Percentiles rank a stretch among this genome's conserved stretches.
These are phyloP conservation scores for Bryum argenteum DNA, from an alignment of 225 moss, liverwort and hornwort species.

Conservation along the genomic window DNA sequence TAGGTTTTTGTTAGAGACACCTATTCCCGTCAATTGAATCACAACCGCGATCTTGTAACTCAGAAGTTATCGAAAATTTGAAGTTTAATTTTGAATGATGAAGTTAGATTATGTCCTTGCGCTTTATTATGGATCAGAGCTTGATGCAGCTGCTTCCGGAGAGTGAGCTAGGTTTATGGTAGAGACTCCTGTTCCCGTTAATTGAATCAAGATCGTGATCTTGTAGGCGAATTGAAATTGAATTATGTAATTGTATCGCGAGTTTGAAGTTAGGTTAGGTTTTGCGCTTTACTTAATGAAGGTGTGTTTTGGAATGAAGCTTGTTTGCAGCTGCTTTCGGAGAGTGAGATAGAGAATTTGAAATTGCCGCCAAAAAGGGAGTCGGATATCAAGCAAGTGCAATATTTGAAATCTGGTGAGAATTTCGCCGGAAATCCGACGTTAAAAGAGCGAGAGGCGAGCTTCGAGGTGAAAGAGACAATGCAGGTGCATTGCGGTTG, in stretches of 20 bases:
- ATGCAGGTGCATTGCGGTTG: slow-evolving; percentile 93
- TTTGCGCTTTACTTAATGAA: slow-evolving; percentile 9
- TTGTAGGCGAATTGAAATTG: too few relatives aligned
- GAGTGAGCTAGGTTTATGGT: too few relatives aligned
- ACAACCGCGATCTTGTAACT: too few relatives aligned
- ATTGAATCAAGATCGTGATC: too few relatives aligned
- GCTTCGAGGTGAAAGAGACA: slow-evolving; percentile 60
- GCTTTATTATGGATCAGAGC: too few relatives aligned
- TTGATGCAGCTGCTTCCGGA: too few relatives aligned
- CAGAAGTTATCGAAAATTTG: too few relatives aligned
- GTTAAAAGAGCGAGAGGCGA: slow-evolving; percentile 37
- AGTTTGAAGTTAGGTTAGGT: background rate
- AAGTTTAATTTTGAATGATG: too few relatives aligned
- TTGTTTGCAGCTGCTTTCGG: slow-evolving; percentile 79
- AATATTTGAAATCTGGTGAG: slow-evolving; percentile 43
- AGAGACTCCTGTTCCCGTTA: too few relatives aligned
- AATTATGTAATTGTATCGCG: too few relatives aligned
- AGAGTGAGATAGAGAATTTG: slow-evolving; percentile 56
- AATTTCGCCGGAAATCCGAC: slow-evolving; percentile 48
- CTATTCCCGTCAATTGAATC: too few relatives aligned
- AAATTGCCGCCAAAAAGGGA: slow-evolving; percentile 48
- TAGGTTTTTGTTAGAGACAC: background rate
- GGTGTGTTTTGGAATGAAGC: slow-evolving; percentile 46
- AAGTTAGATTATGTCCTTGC: too few relatives aligned
- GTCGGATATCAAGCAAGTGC: slow-evolving; percentile 54